These are phyloP conservation scores for Misopates orontium DNA, from an alignment of 257 asterid genomes.

Conservation along the genomic window DNA sequence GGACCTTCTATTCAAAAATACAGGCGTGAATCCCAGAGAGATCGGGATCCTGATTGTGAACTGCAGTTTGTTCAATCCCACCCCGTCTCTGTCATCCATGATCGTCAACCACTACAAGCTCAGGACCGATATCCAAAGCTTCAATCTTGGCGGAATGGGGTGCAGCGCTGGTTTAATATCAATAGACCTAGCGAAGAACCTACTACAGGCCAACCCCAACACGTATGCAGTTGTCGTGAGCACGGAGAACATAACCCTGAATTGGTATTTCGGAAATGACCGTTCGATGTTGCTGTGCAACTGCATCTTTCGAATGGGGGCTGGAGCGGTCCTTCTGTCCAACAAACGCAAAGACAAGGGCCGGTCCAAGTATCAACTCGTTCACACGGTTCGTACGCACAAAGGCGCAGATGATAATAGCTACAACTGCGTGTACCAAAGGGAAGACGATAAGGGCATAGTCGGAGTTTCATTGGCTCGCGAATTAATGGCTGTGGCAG, in stretches of 20 bases:
- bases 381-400: constrained; percentile 60
- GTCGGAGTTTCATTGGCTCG: constrained; percentile 53
- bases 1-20: constrained; percentile 40
- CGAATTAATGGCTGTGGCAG: constrained; percentile 57
- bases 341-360: constrained; percentile 38
- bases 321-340: constrained; percentile 52
- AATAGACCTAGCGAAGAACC: constrained; percentile 50
- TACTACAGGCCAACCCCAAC: constrained; percentile 50
- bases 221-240: constrained; percentile 51
- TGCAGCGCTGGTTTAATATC: constrained; percentile 67
- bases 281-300: constrained; percentile 62
- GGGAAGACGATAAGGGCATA: constrained; percentile 45
- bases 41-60: constrained; percentile 57
- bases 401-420: constrained; percentile 53
- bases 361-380: constrained; percentile 50
- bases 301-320: constrained; percentile 66
- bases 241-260: constrained; percentile 59
- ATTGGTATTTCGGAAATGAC: constrained; percentile 67
- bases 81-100: constrained; percentile 65
- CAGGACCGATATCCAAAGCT: constrained; percentile 49
- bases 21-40: constrained; percentile 37
- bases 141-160: constrained; percentile 65
- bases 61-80: constrained; percentile 61
- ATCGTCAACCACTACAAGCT: constrained; percentile 63
- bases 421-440: constrained; percentile 58